Conservation (phyloP, 148 eudicot genomes). For the Amaranthus hypochondriacus region DNA sequence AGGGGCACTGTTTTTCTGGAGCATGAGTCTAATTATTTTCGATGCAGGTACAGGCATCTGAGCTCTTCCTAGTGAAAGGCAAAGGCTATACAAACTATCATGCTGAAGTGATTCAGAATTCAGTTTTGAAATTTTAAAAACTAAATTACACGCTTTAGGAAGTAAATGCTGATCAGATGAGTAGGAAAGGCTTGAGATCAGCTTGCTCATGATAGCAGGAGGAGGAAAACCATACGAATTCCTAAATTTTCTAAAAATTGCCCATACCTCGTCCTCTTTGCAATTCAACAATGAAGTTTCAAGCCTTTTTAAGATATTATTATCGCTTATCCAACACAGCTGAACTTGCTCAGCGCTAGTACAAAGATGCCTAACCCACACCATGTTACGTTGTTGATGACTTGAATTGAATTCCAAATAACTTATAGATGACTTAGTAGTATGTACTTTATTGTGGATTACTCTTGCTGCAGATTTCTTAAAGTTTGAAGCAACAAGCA, state of each 20-base stretch:
- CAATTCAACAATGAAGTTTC: constrained; percentile 49
- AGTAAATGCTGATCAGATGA: constrained; percentile 58
- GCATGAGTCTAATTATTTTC: constrained; percentile 59
- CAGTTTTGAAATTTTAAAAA: constrained; percentile 33
- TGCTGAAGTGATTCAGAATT: constrained; percentile 43
- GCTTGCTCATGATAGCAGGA: constrained; percentile 31
- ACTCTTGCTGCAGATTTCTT: constrained; percentile 20
- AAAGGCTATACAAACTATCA: constrained; percentile 47
- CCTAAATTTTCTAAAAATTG: constrained; percentile 51
- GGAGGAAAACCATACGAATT: constrained; percentile 57
- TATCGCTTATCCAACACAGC: constrained; percentile 24
- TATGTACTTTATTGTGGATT: constrained; percentile 11
- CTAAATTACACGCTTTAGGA: constrained; percentile 48
- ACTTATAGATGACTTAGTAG: constrained; percentile 1
- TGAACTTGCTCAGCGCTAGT: constrained; percentile 22
- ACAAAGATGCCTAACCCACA: constrained; percentile 14
- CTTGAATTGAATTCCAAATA: constrained; percentile 8
- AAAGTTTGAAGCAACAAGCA: constrained; percentile 11
- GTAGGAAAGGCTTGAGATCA: constrained; percentile 62
- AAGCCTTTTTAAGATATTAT: constrained; percentile 42
- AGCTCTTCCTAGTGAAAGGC: constrained; percentile 72
- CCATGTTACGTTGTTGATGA: not conserved
- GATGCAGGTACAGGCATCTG: constrained; percentile 65
- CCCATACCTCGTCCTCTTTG: constrained; percentile 60
- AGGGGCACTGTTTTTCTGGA: constrained; percentile 43